Conservation (phyloP, 1,284 basidiomycete genomes). For the Trametes polyzona region DNA sequence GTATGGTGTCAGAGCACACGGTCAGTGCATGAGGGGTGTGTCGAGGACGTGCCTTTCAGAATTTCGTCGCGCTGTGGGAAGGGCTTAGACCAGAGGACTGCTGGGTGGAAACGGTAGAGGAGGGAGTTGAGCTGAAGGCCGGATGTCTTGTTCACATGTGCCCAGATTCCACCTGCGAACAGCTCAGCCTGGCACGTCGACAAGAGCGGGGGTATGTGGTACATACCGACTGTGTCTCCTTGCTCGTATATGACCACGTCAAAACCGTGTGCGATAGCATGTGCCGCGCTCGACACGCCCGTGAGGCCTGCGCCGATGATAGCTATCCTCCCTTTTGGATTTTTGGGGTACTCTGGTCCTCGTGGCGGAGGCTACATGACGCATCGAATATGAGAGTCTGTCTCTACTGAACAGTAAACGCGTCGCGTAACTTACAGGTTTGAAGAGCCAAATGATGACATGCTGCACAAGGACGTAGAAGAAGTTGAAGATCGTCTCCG, state of each 20-base stretch:
- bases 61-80: constrained; percentile 65
- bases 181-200: constrained; percentile 20
- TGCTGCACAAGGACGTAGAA: constrained; percentile 43
- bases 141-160: constrained; percentile 61
- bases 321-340: constrained; percentile 49
- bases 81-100: constrained; percentile 43
- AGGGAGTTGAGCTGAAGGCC: constrained; percentile 66
- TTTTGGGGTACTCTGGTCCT: constrained; percentile 30
- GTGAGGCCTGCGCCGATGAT: constrained; percentile 58
- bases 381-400: neutral
- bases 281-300: constrained; percentile 54
- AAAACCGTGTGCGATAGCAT: constrained; percentile 57
- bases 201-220: neutral
- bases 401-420: no score
- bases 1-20: neutral
- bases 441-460: constrained; percentile 46
- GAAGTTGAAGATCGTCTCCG: constrained; percentile 6
- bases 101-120: constrained; percentile 59
- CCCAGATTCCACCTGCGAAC: constrained; percentile 59
- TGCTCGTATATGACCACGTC: constrained; percentile 57
- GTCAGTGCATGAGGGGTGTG: no score
- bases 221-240: constrained; percentile 28
- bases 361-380: constrained; percentile 33
- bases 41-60: constrained; percentile 41
- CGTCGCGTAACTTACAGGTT: constrained; percentile 40